phyloP scores from a whole-genome alignment of 2,329 filamentous ascomycete species.

The Amauroascus niger region DNA sequence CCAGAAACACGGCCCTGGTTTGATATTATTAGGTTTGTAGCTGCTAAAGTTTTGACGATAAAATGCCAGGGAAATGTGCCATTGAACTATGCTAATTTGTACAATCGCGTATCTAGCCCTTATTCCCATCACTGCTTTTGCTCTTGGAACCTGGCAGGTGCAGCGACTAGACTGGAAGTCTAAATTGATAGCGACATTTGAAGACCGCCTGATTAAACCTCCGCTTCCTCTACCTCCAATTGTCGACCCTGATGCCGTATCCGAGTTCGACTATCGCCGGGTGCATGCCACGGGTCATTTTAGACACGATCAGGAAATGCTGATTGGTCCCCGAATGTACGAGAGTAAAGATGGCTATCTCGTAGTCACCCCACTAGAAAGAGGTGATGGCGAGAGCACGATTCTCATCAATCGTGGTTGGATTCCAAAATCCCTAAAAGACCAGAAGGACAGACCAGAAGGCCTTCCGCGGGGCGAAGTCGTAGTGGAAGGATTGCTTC shows the following conservation, averaged over 20 bases:
- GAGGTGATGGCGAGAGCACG: conserved; percentile 51
- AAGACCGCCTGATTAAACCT: conserved; percentile 77
- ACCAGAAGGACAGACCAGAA: conserved; percentile 53
- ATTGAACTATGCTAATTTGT: neutral
- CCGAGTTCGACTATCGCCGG: conserved; percentile 84
- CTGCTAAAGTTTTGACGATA: neutral
- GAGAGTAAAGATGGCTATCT: conserved; percentile 87
- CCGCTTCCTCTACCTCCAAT: conserved; percentile 77
- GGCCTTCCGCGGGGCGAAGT: conserved; percentile 62
- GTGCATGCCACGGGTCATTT: conserved; percentile 65
- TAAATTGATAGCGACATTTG: conserved; percentile 78
- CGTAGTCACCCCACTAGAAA: conserved; percentile 82
- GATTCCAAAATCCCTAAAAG: conserved; percentile 67
- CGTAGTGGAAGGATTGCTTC: conserved; percentile 69
- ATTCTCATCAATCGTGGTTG: conserved; percentile 85
- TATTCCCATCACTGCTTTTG: conserved; percentile 85
- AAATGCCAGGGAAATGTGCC: too few relatives aligned
- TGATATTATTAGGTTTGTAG: conserved; percentile 60
- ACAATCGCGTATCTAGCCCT: conserved; percentile 44
- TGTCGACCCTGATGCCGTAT: conserved; percentile 69
- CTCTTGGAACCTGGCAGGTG: conserved; percentile 89
- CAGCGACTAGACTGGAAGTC: conserved; percentile 90
- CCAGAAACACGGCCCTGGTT: conserved; percentile 64
- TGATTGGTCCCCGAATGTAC: conserved; percentile 78
- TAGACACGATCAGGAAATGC: conserved; percentile 88